These are phyloP conservation scores for Triglochin maritima DNA, from an alignment of 106 monocot genomes.

Conservation along the genomic window DNA sequence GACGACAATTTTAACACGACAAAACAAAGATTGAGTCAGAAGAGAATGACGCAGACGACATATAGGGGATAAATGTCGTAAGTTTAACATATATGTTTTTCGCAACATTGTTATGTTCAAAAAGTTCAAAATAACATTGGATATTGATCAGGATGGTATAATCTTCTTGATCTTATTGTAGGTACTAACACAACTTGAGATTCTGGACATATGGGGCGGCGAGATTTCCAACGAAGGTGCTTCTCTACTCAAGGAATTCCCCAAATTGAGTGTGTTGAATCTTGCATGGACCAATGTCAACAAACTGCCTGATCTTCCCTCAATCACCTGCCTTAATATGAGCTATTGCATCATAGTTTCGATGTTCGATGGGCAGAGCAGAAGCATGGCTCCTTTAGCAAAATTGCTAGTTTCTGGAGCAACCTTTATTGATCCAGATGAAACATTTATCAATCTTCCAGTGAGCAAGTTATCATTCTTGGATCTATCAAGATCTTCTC, in stretches of 20 bases:
- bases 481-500: conserved; percentile 52
- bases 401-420: conserved; percentile 52
- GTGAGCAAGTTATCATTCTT: conserved; percentile 33
- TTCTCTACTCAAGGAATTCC: conserved; percentile 35
- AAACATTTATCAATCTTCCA: conserved; percentile 33
- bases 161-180: conserved; percentile 14
- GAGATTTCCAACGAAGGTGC: conserved; percentile 56
- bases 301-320: conserved; percentile 45
- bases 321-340: conserved; percentile 57
- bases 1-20: no score
- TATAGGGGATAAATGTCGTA: no score
- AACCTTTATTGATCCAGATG: conserved; percentile 30
- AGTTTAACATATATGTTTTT: no score
- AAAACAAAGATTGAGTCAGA: no score
- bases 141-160: not conserved
- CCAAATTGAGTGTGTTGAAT: conserved; percentile 52
- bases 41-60: no score
- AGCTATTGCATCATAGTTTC: conserved; percentile 63
- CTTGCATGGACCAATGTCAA: conserved; percentile 84
- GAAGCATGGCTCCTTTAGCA: conserved; percentile 19
- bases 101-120: no score
- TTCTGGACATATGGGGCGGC: conserved; percentile 88
- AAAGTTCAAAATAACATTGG: no score
- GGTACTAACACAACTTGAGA: conserved; percentile 58
- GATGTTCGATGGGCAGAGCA: conserved; percentile 27